Conservation (phyloP, 2,329 filamentous ascomycete genomes). For the Arthrinium puccinioides region DNA sequence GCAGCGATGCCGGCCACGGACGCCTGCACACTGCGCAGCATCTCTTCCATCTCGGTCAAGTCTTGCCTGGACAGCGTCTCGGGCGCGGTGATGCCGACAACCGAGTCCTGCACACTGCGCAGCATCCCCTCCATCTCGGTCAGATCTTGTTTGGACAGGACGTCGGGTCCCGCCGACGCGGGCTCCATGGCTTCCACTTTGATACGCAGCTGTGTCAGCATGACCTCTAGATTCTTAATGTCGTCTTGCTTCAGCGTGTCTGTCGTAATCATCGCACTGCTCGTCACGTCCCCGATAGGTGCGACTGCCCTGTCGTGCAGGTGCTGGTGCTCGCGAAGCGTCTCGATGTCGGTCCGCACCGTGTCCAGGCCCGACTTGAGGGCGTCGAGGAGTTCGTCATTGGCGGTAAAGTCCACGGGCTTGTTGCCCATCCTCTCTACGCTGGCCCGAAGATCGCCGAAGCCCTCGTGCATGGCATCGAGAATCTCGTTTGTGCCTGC, state of each 20-base stretch:
- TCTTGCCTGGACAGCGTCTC: slow-evolving; percentile 32
- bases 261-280: slow-evolving; percentile 32
- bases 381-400: slow-evolving; percentile 83
- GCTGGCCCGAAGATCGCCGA: slow-evolving; percentile 67
- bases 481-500: slow-evolving; percentile 80
- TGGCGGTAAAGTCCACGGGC: slow-evolving; percentile 73
- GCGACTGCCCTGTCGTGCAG: slow-evolving; percentile 21
- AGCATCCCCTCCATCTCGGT: slow-evolving; percentile 39
- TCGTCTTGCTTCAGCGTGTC: slow-evolving; percentile 60
- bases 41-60: slow-evolving; percentile 34
- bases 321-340: slow-evolving; percentile 53
- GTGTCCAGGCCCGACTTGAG: slow-evolving; percentile 74
- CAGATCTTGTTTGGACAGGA: slow-evolving; percentile 30
- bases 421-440: slow-evolving; percentile 75
- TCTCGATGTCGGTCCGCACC: slow-evolving; percentile 71
- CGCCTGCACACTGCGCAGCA: slow-evolving; percentile 36
- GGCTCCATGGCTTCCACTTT: slow-evolving; percentile 76
- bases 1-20: slow-evolving; percentile 24
- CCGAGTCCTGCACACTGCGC: slow-evolving; percentile 32
- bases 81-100: slow-evolving; percentile 21
- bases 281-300: slow-evolving; percentile 42
- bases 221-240: slow-evolving; percentile 76
- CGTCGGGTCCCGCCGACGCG: slow-evolving; percentile 23
- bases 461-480: slow-evolving; percentile 81
- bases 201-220: slow-evolving; percentile 74